phyloP scores from a whole-genome alignment of 441 rosid species.

The Mallotus repandus region DNA sequence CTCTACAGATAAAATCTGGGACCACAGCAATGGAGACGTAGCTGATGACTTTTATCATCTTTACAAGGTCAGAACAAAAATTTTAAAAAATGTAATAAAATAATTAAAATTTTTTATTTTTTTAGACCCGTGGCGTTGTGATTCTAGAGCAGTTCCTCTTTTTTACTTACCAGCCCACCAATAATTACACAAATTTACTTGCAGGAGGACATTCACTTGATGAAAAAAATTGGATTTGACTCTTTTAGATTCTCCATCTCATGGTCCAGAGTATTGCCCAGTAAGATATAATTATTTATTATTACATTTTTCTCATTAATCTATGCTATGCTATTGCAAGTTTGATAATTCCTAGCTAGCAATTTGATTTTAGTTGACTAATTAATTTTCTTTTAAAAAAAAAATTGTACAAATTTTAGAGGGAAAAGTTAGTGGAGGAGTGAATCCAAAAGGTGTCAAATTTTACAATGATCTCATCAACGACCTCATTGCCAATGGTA shows the following conservation, averaged over 20 bases:
- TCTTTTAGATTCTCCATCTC: constrained; percentile 65
- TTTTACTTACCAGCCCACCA: too few species aligned
- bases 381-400: too few species aligned
- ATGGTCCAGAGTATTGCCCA: constrained; percentile 59
- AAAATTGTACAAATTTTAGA: constrained; percentile 16
- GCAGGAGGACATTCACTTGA: constrained; percentile 44
- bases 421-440: constrained; percentile 54
- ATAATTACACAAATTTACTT: not conserved
- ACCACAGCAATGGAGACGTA: constrained; percentile 46
- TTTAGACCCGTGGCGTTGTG: too few species aligned
- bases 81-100: too few species aligned
- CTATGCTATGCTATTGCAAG: not conserved
- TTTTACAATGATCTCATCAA: constrained; percentile 66
- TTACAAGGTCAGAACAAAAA: constrained; percentile 45
- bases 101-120: too few species aligned
- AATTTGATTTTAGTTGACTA: not conserved
- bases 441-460: constrained; percentile 48
- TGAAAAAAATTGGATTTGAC: constrained; percentile 51
- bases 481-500: constrained; percentile 53
- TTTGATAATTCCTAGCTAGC: too few species aligned
- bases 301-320: too few species aligned
- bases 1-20: constrained; percentile 36
- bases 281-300: constrained; percentile 25
- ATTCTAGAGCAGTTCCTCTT: too few species aligned
- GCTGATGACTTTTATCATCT: constrained; percentile 46